These are phyloP conservation scores for Myxozyma lipomycoides DNA, from an alignment of 805 yeast species.

Conservation along the genomic window DNA sequence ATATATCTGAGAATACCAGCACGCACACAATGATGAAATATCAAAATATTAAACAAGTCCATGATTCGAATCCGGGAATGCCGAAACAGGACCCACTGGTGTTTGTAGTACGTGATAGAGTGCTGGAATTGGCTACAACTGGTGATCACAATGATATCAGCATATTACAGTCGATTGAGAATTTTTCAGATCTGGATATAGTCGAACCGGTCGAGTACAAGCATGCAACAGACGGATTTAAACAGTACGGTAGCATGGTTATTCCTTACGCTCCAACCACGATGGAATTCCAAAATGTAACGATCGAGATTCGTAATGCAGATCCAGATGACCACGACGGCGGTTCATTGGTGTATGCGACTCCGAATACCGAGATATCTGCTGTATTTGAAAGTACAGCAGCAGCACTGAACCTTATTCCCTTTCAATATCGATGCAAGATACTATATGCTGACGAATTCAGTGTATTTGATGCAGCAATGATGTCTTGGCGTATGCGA, in stretches of 20 bases:
- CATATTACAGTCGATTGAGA: constrained; percentile 2
- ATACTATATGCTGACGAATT: constrained; percentile 7
- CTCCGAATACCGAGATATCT: constrained; percentile 12
- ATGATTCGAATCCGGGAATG: neutral
- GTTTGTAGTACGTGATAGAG: constrained; percentile 1
- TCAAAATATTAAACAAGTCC: too few relatives aligned
- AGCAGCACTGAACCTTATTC: constrained; percentile 5
- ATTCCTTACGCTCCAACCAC: constrained; percentile 10
- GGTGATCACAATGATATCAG: constrained; percentile 3
- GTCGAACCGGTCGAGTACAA: constrained; percentile 6
- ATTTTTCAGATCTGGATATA: constrained; percentile 7
- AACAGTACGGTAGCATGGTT: constrained; percentile 12
- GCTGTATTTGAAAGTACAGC: constrained; percentile 11
- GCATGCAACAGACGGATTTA: neutral
- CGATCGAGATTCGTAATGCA: constrained; percentile 9
- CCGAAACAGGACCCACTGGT: neutral
- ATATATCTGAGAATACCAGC: neutral
- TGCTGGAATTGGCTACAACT: neutral
- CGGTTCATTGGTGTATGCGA: neutral
- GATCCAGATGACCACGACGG: neutral
- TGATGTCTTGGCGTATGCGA: constrained; percentile 17
- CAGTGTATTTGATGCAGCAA: constrained; percentile 13
- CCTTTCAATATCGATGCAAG: constrained; percentile 14
- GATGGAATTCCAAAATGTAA: constrained; percentile 6
- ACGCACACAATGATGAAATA: neutral